Conservation (phyloP, 192 early-diverging fungal species). For the Gryganskiella cystojenkinii region DNA sequence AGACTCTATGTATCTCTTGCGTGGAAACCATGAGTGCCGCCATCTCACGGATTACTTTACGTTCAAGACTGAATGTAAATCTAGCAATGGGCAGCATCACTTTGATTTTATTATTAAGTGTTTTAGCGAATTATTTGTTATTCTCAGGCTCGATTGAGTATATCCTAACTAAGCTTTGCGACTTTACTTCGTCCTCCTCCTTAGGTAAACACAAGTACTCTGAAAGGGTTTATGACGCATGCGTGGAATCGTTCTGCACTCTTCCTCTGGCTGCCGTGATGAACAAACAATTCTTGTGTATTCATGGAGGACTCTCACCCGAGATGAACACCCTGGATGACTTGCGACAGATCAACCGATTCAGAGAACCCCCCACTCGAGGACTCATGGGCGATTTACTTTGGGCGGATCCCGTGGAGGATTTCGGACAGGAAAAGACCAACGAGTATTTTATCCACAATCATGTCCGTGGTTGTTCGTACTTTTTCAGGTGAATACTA, state of each 20-base stretch:
- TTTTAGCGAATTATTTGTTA: not conserved
- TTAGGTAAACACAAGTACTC: conserved; percentile 93
- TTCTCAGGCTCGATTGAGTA: not conserved
- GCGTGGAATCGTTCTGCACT: conserved; percentile 87
- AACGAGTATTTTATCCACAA: conserved; percentile 92
- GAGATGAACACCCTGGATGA: conserved; percentile 91
- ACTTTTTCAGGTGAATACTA: conserved; percentile 78
- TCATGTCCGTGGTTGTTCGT: conserved; percentile 94
- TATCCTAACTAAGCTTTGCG: too few relatives aligned
- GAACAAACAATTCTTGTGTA: conserved; percentile 94
- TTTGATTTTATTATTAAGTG: not conserved
- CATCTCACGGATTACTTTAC: conserved; percentile 98
- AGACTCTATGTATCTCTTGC: conserved; percentile 80
- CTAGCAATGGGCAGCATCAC: not conserved
- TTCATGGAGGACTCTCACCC: conserved; percentile 95
- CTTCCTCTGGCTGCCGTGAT: conserved; percentile 91
- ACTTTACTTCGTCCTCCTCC: too few relatives aligned
- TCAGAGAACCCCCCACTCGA: conserved; percentile 91
- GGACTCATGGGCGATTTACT: conserved; percentile 94
- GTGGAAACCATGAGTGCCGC: conserved; percentile 96
- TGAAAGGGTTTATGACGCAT: conserved; percentile 88
- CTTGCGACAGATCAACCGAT: conserved; percentile 84
- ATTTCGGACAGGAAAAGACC: conserved; percentile 91
- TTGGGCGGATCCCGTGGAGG: conserved; percentile 96
- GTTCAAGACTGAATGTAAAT: conserved; percentile 92